These are phyloP conservation scores for Quercus glauca DNA, from an alignment of 306 rosid genomes.

Conservation along the genomic window DNA sequence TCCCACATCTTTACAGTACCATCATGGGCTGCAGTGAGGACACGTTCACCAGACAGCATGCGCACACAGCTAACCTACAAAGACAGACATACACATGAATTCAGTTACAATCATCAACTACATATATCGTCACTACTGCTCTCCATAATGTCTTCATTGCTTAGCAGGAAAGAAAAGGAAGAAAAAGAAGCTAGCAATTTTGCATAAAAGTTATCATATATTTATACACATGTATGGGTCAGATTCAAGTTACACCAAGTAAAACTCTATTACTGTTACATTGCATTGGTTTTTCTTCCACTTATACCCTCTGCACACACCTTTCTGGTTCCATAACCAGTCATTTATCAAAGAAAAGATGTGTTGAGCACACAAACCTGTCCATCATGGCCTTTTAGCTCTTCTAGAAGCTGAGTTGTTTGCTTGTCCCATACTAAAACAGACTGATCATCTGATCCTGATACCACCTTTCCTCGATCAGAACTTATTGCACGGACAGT, in stretches of 20 bases:
- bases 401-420: conserved; percentile 96
- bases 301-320: not conserved
- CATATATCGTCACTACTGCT: conserved; percentile 10
- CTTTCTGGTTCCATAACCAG: not conserved
- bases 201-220: not conserved
- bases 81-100: conserved; percentile 17
- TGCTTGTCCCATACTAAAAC: conserved; percentile 97
- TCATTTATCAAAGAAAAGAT: not conserved
- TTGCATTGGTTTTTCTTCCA: not conserved
- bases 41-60: conserved; percentile 97
- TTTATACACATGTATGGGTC: not conserved
- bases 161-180: not conserved
- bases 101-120: conserved; percentile 29
- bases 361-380: conserved; percentile 42
- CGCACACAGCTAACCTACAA: conserved; percentile 94
- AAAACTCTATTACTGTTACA: too few relatives aligned
- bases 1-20: conserved; percentile 99
- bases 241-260: too few relatives aligned
- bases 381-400: conserved; percentile 96
- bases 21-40: conserved; percentile 90
- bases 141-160: conserved; percentile 13
- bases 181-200: not conserved
- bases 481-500: conserved; percentile 92
- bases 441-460: conserved; percentile 94
- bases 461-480: conserved; percentile 88